Base-by-base conservation (phyloP, 129 eudicot species). In the Centella asiatica region DNA sequence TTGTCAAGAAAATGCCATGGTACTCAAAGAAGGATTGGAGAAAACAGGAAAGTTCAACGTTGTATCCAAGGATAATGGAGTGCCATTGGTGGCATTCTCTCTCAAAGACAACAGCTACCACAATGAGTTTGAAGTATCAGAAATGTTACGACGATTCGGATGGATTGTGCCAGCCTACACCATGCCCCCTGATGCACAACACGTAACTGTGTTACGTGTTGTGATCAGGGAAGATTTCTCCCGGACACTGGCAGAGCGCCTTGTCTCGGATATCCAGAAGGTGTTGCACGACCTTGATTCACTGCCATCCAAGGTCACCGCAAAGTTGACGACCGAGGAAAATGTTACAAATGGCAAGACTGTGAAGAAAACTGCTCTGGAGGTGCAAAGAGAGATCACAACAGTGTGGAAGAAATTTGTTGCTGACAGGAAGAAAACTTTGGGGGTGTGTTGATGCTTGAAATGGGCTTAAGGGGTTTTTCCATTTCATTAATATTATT, bases 151-250 rank as follows among this genome's bases (percentile, higher is more conserved):
- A 20, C 85, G 93, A 29, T 87, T 60, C 28, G 95, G 95, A 23
- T 87, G 95, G 95, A 87, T 87, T 34, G 88, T 87, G 53, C 95
- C 95, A 6, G 95, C 95, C 47, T 87, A 87, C 83, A 83, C 95
- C 19, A 87, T 87, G 95, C 95, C 95, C 17, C 74, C 92, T 0
- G 65, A 87, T 14, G 93, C 93, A 17, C 76, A 87, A 54, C 88
- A 87, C 37, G 61, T 87, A 6, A 87, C 93, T 0, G 95, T 87
- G 11, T 66, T 87, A 0, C 83, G 93, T 1, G 95, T 87, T 4
- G 95, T 87, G 0, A 72, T 87, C 4, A 67, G 95, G 4, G 95
- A 83, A 60, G 95, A 87, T 64, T 87, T 89, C 60, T 85, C 90
- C 4, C 74, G 89, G 57, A 82, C 95, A 18, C 70, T 89, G 27